Base-by-base conservation (phyloP, 345 rosid genomes). In the Populus alba region DNA sequence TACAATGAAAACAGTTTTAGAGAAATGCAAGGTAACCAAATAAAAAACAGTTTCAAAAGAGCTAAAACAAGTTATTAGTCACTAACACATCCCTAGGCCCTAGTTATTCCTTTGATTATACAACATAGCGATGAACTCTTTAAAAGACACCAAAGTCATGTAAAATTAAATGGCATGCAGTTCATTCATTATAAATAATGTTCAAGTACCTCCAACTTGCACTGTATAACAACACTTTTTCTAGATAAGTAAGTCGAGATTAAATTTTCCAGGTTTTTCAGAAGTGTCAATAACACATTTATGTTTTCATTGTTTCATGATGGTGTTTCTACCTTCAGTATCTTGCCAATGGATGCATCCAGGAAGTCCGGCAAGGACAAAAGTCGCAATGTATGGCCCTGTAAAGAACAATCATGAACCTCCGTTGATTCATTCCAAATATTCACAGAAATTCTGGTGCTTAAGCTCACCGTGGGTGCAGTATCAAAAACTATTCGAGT, bases 301-400 rank as follows among this genome's bases (percentile, higher is more conserved):
- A 41, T 41, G 47, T 41, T 41, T 77, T 8, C 33, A 51, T 39
- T 27, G 59, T 25, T 41, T 67, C 25, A 69, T 38, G 57, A 62
- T 70, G 35, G 76, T 49, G 49, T 63, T 75, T 75, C 71, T 76
- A 92, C 98, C 97, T 94, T 94, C 87, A 94, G 81, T 82, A 96
- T 91, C 90, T 94, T 96, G 87, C 99, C 98, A 68, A 96, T 96
- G 74, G 99, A 94, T 43, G 97, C 95, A 76, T 96, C 99, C 75
- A 94, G 79, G 88, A 96, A 96, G 87, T 96, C 97, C 13, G 99
- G 98, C 86, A 94, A 85, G 51, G 98, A 96, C 81, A 96, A 82
- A 77, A 93, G 92, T 74, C 98, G 89, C 80, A 96, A 71, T 17
- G 98, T 94, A 83, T 96, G 99, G 35, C 97, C 98, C 99, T 96